Base-by-base conservation (phyloP, 352 stramenopile genomes). In the Phytophthora sp. region DNA sequence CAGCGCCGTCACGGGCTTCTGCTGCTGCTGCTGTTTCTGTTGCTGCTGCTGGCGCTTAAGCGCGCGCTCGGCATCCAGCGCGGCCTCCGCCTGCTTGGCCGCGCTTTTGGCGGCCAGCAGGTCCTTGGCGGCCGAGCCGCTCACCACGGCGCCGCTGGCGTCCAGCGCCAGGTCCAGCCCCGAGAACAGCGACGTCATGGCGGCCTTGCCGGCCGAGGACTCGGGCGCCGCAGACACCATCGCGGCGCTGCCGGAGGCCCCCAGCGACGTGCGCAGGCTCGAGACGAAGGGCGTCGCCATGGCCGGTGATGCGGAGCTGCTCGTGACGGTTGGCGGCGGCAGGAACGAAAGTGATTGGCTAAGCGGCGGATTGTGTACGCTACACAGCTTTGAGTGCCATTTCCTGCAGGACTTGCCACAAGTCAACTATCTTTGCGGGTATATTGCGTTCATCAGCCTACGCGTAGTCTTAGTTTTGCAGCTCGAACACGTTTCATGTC, bases 181-280 rank as follows among this genome's bases (percentile, higher is more conserved):
- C 1, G 74, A 87, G 41, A 91, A 88, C 23, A 83, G 66, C 0
- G 78, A 77, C 67, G 81, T 72, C 76, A 91, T 87, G 23, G 44
- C 58, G 2, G 35, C 24, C 57, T 71, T 76, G 51, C 52, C 48
- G 15, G 38, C 58, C 3, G n/a, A 42, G 1, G 48, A 59, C 4
- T 30, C 34, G 11, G 46, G 61, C 1, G 63, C 20, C 4, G 34
- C 27, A 0, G 51, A 35, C 5, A 54, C 7, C 13, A 34, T 58
- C 46, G 65, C n/a, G 41, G 37, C 42, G 27, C 24, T 34, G 43
- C 24, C 24, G 8, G 45, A 49, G n/a, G 34, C 20, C 13, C 38
- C 50, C 11, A 82, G 48, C 37, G 69, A 72, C 32, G 66, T 65
- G 38, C 76, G 73, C 28, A 85, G 43, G 46, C 66, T 79, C 15